These are phyloP conservation scores for Mycena floridula DNA, from an alignment of 768 basidiomycete species.

Conservation along the genomic window DNA sequence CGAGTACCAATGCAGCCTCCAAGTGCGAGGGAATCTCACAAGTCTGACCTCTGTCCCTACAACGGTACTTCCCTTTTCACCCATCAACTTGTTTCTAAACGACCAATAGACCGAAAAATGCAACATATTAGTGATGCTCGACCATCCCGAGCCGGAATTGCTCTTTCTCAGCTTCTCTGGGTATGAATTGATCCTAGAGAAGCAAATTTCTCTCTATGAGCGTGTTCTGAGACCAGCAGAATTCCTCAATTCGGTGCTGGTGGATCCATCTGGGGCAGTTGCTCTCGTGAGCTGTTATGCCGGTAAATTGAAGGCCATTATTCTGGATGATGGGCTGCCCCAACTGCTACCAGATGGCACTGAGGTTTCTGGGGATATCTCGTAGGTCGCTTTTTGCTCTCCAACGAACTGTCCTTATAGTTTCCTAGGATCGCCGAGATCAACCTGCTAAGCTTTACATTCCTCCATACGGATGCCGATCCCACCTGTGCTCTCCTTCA, in stretches of 20 bases:
- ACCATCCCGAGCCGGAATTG: slow-evolving; percentile 72
- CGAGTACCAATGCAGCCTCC: slow-evolving; percentile 47
- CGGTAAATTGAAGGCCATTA: slow-evolving; percentile 63
- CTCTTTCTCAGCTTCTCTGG: slow-evolving; percentile 52
- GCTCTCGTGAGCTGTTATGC: slow-evolving; percentile 62
- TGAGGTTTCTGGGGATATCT: slow-evolving; percentile 53
- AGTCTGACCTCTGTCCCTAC: slow-evolving; percentile 50
- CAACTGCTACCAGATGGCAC: no score
- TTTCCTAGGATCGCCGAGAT: slow-evolving; percentile 51
- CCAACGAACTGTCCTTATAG: slow-evolving; percentile 5
- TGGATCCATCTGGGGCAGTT: slow-evolving; percentile 57
- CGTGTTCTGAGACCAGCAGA: slow-evolving; percentile 56
- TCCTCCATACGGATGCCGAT: slow-evolving; percentile 44
- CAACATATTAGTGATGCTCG: slow-evolving; percentile 62
- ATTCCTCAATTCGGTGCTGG: slow-evolving; percentile 61
- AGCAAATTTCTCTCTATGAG: slow-evolving; percentile 50
- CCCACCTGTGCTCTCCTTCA: slow-evolving; percentile 63
- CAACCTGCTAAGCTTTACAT: slow-evolving; percentile 61
- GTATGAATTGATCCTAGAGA: slow-evolving; percentile 32
- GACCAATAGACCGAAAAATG: slow-evolving; percentile 30
- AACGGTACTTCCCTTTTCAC: slow-evolving; percentile 29
- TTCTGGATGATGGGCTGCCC: no score
- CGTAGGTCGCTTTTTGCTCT: slow-evolving; percentile 37
- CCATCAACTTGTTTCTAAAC: not conserved
- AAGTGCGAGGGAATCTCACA: slow-evolving; percentile 67